Percentiles rank a stretch among this genome's conserved stretches.
Conservation (phyloP, 352 stramenopile species). For the Aphanomyces cochlioides region DNA sequence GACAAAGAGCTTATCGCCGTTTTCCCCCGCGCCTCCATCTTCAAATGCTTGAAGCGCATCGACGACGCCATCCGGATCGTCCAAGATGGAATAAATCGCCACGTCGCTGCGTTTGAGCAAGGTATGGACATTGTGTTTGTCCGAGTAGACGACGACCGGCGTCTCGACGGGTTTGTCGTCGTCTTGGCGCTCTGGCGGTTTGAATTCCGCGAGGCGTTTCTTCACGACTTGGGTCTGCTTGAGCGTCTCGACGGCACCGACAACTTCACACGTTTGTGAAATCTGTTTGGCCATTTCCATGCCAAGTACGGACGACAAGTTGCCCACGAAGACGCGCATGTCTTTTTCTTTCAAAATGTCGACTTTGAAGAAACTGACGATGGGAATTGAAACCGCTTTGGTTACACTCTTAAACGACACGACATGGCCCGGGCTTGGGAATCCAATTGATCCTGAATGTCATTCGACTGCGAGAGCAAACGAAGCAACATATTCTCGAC, state of each 20-base stretch:
- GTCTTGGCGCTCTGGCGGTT: not conserved
- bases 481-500: not conserved
- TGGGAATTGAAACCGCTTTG: not conserved
- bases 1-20: constrained; percentile 58
- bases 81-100: constrained; percentile 47
- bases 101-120: constrained; percentile 56
- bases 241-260: constrained; percentile 51
- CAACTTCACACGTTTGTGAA: constrained; percentile 56
- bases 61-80: constrained; percentile 54
- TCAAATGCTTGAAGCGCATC: constrained; percentile 67
- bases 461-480: constrained; percentile 3
- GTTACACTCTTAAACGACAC: no score
- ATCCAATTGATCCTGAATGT: constrained; percentile 9
- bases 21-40: constrained; percentile 31
- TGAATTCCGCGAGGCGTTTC: constrained; percentile 40
- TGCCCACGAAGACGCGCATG: constrained; percentile 75
- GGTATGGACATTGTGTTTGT: constrained; percentile 48
- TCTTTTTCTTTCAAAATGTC: not conserved
- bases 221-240: constrained; percentile 45
- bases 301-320: constrained; percentile 58
- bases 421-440: not conserved
- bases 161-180: constrained; percentile 53
- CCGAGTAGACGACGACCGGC: constrained; percentile 46
- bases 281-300: constrained; percentile 50
- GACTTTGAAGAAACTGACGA: not conserved